A percentile compares a stretch with the other conserved stretches of the same genome.
Conservation (phyloP, 176 grass and related monocot species). For the Eremochloa ophiuroides region DNA sequence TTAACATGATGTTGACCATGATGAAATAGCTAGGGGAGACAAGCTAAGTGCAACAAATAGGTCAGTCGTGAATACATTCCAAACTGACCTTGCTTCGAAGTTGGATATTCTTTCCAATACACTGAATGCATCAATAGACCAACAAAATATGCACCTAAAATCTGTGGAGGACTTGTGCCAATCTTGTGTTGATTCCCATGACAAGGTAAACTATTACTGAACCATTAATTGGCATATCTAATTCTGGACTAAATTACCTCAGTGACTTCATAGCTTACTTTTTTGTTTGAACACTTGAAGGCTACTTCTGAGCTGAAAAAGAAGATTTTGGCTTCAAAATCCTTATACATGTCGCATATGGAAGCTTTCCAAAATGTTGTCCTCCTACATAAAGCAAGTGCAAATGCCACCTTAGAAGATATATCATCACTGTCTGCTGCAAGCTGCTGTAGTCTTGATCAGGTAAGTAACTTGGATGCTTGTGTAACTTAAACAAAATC, state of each 20-base stretch:
- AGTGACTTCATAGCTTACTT: background rate
- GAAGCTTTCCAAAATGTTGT: constrained; percentile 90
- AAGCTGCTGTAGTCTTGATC: constrained; percentile 79
- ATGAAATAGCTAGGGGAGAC: constrained; percentile 65
- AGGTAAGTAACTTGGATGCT: constrained; percentile 45
- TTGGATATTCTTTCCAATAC: constrained; percentile 71
- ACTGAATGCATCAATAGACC: constrained; percentile 56
- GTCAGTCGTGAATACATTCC: constrained; percentile 75
- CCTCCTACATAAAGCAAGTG: constrained; percentile 79
- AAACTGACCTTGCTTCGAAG: constrained; percentile 67
- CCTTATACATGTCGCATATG: constrained; percentile 69
- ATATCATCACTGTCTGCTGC: constrained; percentile 55
- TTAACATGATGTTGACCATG: constrained; percentile 9
- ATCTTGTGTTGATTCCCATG: constrained; percentile 85
- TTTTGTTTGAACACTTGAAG: constrained; percentile 39
- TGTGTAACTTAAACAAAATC: background rate
- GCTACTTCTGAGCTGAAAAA: constrained; percentile 69
- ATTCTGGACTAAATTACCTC: background rate
- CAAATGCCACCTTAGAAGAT: constrained; percentile 72
- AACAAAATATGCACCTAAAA: constrained; percentile 78
- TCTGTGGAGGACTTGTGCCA: constrained; percentile 74
- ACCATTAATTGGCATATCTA: background rate
- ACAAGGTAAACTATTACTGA: constrained; percentile 61
- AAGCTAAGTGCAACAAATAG: constrained; percentile 71
- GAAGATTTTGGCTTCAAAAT: constrained; percentile 81